phyloP scores from a whole-genome alignment of 805 yeast species.

The Sugiyamaella smithiae region DNA sequence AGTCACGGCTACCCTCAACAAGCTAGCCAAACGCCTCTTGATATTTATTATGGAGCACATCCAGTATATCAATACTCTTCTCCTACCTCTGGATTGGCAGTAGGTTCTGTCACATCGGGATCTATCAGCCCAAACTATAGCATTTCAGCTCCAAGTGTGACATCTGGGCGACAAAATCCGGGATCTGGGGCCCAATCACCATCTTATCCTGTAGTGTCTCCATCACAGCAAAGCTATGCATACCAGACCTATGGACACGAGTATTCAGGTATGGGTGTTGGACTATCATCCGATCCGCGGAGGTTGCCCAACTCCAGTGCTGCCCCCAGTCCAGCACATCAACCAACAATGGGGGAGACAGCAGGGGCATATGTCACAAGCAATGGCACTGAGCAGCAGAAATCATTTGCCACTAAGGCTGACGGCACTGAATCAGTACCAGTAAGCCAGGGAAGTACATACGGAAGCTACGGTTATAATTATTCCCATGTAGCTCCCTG shows the following conservation, averaged over 20 bases:
- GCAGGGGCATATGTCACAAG: too few species aligned
- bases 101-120: too few species aligned
- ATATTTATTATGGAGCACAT: slow-evolving; percentile 1
- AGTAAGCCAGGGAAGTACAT: neutral
- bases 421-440: neutral
- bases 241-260: slow-evolving; percentile 1
- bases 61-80: slow-evolving; percentile 10
- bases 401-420: neutral
- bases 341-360: too few species aligned
- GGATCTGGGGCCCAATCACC: neutral
- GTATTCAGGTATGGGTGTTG: neutral
- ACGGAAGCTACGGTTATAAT: neutral
- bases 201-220: neutral
- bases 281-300: neutral
- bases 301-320: neutral
- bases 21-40: slow-evolving; percentile 2
- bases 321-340: neutral
- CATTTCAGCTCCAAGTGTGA: neutral
- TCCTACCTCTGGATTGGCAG: too few species aligned
- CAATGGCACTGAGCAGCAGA: too few species aligned
- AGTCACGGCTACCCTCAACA: slow-evolving; percentile 3
- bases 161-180: neutral
- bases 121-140: neutral
- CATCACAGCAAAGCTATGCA: neutral
- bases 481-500: neutral